These are phyloP conservation scores for Neoascochyta sp. DNA, from an alignment of 2,329 filamentous ascomycete genomes.

Conservation along the genomic window DNA sequence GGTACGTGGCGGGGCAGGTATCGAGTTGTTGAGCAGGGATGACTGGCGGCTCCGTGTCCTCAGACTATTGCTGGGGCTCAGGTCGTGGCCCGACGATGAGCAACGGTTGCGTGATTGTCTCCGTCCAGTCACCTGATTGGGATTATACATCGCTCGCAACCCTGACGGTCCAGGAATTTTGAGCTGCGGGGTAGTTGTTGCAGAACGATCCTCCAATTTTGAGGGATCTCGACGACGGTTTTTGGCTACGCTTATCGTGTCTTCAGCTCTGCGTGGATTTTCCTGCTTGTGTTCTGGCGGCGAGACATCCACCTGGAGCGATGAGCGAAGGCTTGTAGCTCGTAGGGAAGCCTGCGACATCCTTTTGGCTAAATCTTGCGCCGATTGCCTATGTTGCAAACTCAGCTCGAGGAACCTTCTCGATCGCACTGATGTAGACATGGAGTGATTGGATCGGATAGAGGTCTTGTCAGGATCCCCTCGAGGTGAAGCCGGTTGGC, in stretches of 20 bases:
- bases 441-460: constrained; percentile 8
- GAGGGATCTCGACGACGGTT: too few relatives aligned
- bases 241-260: too few relatives aligned
- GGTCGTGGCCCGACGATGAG: constrained; percentile 13
- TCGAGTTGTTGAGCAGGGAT: constrained; percentile 8
- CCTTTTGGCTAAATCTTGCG: constrained; percentile 28
- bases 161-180: constrained; percentile 17
- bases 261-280: too few relatives aligned
- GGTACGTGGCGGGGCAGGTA: constrained; percentile 11
- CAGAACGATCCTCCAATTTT: too few relatives aligned
- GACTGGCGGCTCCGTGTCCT: constrained; percentile 6
- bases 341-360: constrained; percentile 30
- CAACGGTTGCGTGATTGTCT: too few relatives aligned
- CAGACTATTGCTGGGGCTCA: constrained; percentile 7
- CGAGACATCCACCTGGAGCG: too few relatives aligned
- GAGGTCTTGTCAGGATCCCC: constrained; percentile 2
- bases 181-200: constrained; percentile 9
- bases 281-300: too few relatives aligned
- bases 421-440: constrained; percentile 25
- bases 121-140: constrained; percentile 6
- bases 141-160: constrained; percentile 18
- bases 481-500: constrained; percentile 32
- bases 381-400: constrained; percentile 20
- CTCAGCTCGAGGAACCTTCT: constrained; percentile 29
- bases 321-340: constrained; percentile 11